Evolutionary conservation across 2,329 filamentous ascomycete species (phyloP), one percentile per base, ranked within the genome.

Genomic region (Aureobasidium melanogenum): DNA sequence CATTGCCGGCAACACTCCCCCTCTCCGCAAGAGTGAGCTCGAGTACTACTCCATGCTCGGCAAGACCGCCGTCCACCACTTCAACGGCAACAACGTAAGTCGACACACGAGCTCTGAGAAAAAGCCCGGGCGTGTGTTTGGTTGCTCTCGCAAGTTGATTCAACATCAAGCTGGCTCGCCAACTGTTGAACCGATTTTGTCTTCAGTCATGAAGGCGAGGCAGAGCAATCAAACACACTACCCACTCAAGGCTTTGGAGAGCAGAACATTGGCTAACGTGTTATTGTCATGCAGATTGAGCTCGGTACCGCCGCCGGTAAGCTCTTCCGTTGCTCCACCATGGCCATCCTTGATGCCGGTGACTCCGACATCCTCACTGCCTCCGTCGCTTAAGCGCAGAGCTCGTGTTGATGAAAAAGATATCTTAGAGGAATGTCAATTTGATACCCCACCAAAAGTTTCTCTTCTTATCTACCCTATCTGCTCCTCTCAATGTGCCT

Each of bases 51-150:
- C 85, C 77, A 94, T 94, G 90, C 80, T 96, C 73, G 87, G 87
- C 77, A 96, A 97, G 87, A 90, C 88, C 72, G 87, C 88, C 68
- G 93, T 97, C 74, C 93, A 97, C 85, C 94, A 99, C 85, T 97
- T 97, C 83, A 84, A 84, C 71, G 94, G 94, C 74, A 96, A 95
- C 88, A 97, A 97, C 86, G 93, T 97, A 88, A 88, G 93, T 91
- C 57, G 59, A 65, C 66, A 61, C 67, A 69, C 67, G 70, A 67
- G 70, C 72, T 71, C 70, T 74, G 70, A 70, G 69, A 72, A 64
- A 60, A 64, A 64, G 60, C 63, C 60, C 19, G 39, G 44, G 48
- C 32, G 30, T 59, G 55, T 59, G 44, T 48, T 39, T 41, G 55
- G 22, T 59, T 50, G 55, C 34, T 59, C 55, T 28, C 22, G 43